phyloP scores from a whole-genome alignment of 164 flowering plant species.

The Piper longum region DNA sequence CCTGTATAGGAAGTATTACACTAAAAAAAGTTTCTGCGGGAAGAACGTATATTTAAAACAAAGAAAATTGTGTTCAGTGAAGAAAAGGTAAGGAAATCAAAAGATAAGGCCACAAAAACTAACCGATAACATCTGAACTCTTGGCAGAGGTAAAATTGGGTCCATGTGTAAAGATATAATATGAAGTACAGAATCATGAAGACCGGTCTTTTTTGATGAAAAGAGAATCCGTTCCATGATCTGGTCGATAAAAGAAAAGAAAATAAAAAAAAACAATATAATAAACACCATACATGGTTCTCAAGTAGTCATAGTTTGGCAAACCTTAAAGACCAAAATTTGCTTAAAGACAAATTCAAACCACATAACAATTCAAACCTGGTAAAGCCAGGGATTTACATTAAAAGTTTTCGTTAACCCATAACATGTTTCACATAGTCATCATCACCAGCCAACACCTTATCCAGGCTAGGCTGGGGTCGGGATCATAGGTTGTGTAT shows the following conservation, averaged over 20 bases:
- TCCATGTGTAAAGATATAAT: slow-evolving; percentile 86
- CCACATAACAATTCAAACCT: neutral
- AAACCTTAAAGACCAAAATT: neutral
- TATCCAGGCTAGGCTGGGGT: too few species aligned
- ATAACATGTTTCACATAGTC: too few species aligned
- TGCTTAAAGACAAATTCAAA: neutral
- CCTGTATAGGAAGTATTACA: slow-evolving; percentile 32
- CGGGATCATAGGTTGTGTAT: too few species aligned
- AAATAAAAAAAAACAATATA: neutral
- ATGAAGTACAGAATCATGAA: slow-evolving; percentile 79
- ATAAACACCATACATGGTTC: neutral
- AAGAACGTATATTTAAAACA: neutral
- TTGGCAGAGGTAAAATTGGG: slow-evolving; percentile 84
- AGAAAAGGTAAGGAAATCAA: neutral
- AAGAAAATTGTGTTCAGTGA: neutral
- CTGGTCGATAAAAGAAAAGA: slow-evolving; percentile 20
- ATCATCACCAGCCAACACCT: too few species aligned
- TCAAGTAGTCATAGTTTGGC: neutral
- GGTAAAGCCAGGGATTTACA: neutral
- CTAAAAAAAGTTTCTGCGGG: neutral
- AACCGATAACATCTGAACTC: slow-evolving; percentile 93
- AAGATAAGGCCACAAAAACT: slow-evolving; percentile 5
- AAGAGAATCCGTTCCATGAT: slow-evolving; percentile 79
- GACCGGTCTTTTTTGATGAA: slow-evolving; percentile 70
- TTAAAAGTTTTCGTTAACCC: neutral